Evolutionary conservation across 306 rosid species (phyloP).

Genomic region (Morella rubra): DNA sequence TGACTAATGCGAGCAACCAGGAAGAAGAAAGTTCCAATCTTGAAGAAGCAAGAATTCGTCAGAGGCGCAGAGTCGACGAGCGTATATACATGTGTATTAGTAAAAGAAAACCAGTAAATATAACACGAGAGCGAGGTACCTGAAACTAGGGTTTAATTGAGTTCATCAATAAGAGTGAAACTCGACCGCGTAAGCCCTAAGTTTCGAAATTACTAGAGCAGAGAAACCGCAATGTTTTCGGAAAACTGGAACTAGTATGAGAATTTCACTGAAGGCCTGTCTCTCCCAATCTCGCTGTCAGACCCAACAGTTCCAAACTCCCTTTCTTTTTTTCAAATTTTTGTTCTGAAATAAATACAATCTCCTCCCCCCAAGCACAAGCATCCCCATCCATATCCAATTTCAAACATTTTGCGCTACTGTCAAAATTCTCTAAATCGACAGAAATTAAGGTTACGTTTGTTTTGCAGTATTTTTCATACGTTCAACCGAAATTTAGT

Average conservation of each 20-base stretch:
- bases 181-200: not conserved
- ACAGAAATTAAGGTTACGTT: no score
- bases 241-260: not conserved
- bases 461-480: no score
- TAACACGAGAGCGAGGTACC: not conserved
- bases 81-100: not conserved
- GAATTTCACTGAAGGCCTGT: not conserved
- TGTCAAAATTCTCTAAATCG: no score
- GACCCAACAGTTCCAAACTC: not conserved
- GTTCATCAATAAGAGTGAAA: conserved; percentile 2
- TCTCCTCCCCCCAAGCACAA: no score
- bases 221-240: not conserved
- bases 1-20: not conserved
- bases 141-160: conserved; percentile 29
- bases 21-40: not conserved
- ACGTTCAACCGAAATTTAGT: no score
- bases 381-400: no score
- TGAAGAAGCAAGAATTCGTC: not conserved
- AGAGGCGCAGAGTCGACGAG: not conserved
- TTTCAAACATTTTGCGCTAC: no score
- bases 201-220: not conserved
- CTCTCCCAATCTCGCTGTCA: not conserved
- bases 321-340: not conserved
- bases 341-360: no score
- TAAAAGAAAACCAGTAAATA: not conserved